phyloP scores from a whole-genome alignment of 805 yeast genomes.

The Wickerhamiella qilinensis region DNA sequence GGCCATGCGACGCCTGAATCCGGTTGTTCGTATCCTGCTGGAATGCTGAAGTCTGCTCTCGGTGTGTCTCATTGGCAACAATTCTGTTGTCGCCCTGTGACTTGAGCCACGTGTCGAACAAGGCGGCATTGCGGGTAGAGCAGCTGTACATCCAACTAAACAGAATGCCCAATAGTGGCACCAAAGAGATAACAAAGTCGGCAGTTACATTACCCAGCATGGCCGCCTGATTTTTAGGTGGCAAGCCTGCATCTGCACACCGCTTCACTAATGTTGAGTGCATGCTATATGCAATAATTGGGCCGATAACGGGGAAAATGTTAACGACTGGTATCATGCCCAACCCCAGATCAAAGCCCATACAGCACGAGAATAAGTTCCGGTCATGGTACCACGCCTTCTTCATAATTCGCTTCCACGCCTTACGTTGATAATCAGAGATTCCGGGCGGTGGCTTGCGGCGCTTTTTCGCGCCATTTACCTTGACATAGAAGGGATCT shows the following conservation, averaged over 20 bases:
- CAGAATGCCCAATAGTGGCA: constrained; percentile 67
- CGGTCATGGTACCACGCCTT: constrained; percentile 81
- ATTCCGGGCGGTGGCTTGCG: constrained; percentile 45
- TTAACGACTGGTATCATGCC: constrained; percentile 66
- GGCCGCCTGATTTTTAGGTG: constrained; percentile 42
- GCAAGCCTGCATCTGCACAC: constrained; percentile 46
- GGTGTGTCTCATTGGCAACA: background rate
- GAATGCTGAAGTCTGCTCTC: background rate
- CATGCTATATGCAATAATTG: constrained; percentile 59
- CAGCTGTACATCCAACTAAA: constrained; percentile 73
- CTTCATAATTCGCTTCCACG: constrained; percentile 58
- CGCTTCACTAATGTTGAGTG: constrained; percentile 50
- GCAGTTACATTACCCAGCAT: constrained; percentile 61
- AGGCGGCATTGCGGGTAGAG: constrained; percentile 77
- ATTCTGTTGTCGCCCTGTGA: constrained; percentile 7
- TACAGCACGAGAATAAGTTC: constrained; percentile 38
- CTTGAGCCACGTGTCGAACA: constrained; percentile 39
- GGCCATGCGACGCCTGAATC: too few relatives aligned
- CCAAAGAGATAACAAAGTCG: constrained; percentile 58
- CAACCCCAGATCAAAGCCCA: constrained; percentile 49
- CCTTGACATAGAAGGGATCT: constrained; percentile 20
- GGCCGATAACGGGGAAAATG: constrained; percentile 73
- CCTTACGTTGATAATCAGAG: constrained; percentile 40
- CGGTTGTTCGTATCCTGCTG: background rate
- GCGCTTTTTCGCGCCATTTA: constrained; percentile 39